phyloP scores from a whole-genome alignment of 495 filamentous ascomycete species.

The Penicillium taxi region DNA sequence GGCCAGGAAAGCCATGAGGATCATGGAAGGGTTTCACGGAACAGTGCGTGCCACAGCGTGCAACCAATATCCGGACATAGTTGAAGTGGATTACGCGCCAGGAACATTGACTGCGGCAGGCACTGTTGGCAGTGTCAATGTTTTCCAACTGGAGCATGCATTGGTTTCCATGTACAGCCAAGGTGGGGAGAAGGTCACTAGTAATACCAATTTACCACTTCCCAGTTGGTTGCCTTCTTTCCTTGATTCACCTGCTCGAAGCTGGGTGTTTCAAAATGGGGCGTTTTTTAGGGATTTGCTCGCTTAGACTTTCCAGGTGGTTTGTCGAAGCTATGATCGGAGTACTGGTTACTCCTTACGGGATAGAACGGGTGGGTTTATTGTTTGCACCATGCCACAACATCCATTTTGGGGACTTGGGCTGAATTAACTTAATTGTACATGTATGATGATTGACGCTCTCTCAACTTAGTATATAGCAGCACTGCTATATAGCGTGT shows the following conservation, averaged over 20 bases:
- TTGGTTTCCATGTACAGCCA: conserved; percentile 10
- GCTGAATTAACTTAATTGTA: background rate
- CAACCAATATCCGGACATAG: background rate
- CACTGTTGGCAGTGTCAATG: background rate
- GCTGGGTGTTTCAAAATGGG: conserved; percentile 10
- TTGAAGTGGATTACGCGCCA: background rate
- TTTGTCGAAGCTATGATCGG: too few relatives aligned
- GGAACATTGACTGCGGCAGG: background rate
- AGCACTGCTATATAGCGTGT: background rate
- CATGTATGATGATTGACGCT: background rate
- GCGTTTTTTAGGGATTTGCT: conserved; percentile 9
- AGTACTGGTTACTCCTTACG: too few relatives aligned
- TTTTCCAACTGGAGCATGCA: conserved; percentile 10
- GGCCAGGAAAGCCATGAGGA: conserved; percentile 6
- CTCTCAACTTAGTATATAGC: background rate
- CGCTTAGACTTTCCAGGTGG: too few relatives aligned
- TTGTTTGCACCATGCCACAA: too few relatives aligned
- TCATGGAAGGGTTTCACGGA: conserved; percentile 9
- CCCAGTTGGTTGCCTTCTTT: conserved; percentile 14
- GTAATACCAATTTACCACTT: background rate
- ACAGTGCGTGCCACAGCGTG: conserved; percentile 1
- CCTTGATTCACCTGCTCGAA: conserved; percentile 9
- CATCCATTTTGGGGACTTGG: too few relatives aligned
- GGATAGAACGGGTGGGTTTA: too few relatives aligned
- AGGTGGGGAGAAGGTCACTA: background rate